A percentile compares a stretch with the other conserved stretches of the same genome.
phyloP scores from a whole-genome alignment of 345 rosid genomes.

The Arabidopsis suecica region DNA sequence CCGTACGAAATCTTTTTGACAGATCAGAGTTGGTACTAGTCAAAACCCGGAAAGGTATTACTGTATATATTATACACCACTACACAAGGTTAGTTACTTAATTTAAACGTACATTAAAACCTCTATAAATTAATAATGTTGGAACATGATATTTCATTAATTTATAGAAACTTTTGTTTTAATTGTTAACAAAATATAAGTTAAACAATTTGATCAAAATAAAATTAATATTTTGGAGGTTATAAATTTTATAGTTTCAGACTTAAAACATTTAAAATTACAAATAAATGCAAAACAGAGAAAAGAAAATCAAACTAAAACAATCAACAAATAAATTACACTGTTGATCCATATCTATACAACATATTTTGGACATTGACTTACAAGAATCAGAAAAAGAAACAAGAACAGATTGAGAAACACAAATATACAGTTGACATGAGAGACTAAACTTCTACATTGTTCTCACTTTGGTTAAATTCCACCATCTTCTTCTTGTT shows the following conservation, averaged over 20 bases:
- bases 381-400: not conserved
- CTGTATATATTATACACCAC: not conserved
- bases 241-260: too few species aligned
- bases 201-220: too few species aligned
- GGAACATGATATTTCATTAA: too few species aligned
- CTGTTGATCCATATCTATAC: not conserved
- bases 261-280: too few species aligned
- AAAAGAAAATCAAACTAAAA: not conserved
- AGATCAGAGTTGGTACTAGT: not conserved
- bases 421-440: slow-evolving; percentile 6
- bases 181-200: too few species aligned
- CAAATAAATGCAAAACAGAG: too few species aligned
- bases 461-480: slow-evolving; percentile 23
- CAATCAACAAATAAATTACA: not conserved
- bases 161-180: too few species aligned
- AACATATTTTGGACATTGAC: not conserved
- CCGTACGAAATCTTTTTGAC: not conserved
- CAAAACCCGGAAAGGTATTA: not conserved
- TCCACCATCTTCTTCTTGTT: slow-evolving; percentile 32
- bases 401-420: not conserved
- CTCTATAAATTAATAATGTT: too few species aligned
- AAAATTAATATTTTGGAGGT: too few species aligned
- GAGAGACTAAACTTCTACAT: slow-evolving; percentile 17
- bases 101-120: too few species aligned
- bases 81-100: too few species aligned